Evolutionary conservation across 768 basidiomycete species (phyloP).

Genomic region (Kwoniella bestiolae): DNA sequence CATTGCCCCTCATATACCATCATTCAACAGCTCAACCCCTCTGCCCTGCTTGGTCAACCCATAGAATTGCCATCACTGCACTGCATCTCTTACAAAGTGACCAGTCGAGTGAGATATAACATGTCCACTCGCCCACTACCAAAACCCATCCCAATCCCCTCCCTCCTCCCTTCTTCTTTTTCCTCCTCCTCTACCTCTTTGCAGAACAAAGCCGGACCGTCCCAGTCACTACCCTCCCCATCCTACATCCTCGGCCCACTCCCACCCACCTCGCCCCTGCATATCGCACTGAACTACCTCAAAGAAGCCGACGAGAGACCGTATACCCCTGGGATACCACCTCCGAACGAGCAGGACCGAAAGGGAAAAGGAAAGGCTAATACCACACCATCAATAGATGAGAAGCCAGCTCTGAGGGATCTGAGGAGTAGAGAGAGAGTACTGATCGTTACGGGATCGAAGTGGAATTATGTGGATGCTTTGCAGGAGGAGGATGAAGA

Average conservation of each 20-base stretch:
- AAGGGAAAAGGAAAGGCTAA: conserved; percentile 18
- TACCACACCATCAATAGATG: not conserved
- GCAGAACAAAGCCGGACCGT: no score
- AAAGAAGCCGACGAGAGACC: conserved; percentile 19
- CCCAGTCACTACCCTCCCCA: conserved; percentile 33
- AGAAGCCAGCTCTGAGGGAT: not conserved
- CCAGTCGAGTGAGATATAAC: no score
- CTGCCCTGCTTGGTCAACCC: no score
- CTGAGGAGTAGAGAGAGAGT: conserved; percentile 20
- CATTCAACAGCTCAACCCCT: no score
- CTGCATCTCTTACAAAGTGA: no score
- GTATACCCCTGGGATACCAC: not conserved
- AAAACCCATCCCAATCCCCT: conserved; percentile 12
- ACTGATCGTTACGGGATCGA: conserved; percentile 37
- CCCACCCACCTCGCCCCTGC: conserved; percentile 22
- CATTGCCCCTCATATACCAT: no score
- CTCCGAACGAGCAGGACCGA: not conserved
- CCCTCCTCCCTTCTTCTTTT: conserved; percentile 5
- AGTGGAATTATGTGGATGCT: conserved; percentile 17
- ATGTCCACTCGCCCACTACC: conserved; percentile 4
- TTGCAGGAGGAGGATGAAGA: conserved; percentile 51
- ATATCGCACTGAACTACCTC: conserved; percentile 40
- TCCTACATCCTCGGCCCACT: not conserved
- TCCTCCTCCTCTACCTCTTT: conserved; percentile 2
- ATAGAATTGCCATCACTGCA: no score